phyloP scores from a whole-genome alignment of 495 filamentous ascomycete genomes.

The Penicillium diatomitis region DNA sequence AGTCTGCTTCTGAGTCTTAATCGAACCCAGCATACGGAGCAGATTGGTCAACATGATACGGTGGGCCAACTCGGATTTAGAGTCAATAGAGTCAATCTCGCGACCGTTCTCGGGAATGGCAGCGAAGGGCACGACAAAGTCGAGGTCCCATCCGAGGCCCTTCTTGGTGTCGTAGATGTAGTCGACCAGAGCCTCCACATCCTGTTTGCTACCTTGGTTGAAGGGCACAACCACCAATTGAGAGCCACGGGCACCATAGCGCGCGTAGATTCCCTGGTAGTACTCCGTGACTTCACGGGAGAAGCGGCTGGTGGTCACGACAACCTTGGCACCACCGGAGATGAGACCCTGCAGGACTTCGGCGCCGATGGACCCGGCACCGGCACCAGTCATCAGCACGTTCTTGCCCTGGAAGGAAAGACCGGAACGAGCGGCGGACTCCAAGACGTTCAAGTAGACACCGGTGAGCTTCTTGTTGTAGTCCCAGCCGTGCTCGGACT shows the following conservation, averaged over 20 bases:
- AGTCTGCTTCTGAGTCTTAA: conserved; percentile 82
- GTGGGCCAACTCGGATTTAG: conserved; percentile 95
- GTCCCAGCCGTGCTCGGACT: conserved; percentile 91
- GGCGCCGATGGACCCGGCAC: conserved; percentile 96
- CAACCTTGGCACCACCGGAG: conserved; percentile 89
- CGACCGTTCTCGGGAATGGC: conserved; percentile 96
- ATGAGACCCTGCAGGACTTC: conserved; percentile 95
- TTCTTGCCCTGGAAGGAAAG: conserved; percentile 92
- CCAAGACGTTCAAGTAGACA: conserved; percentile 81
- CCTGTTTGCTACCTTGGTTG: conserved; percentile 97
- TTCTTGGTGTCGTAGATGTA: conserved; percentile 98
- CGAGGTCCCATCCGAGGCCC: conserved; percentile 95
- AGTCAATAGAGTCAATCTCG: conserved; percentile 95
- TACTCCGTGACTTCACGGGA: conserved; percentile 98
- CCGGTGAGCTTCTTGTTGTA: conserved; percentile 98
- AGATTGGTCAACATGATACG: conserved; percentile 99
- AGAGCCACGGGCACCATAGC: conserved; percentile 85
- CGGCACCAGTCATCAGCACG: conserved; percentile 95
- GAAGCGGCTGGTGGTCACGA: conserved; percentile 93
- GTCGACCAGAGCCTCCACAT: conserved; percentile 83
- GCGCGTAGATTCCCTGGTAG: conserved; percentile 97
- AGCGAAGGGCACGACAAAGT: conserved; percentile 93
- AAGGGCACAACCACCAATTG: conserved; percentile 97
- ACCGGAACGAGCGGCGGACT: conserved; percentile 76
- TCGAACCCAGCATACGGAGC: conserved; percentile 75